These are phyloP conservation scores for Laguncularia racemosa DNA, from an alignment of 345 rosid species.

Conservation along the genomic window DNA sequence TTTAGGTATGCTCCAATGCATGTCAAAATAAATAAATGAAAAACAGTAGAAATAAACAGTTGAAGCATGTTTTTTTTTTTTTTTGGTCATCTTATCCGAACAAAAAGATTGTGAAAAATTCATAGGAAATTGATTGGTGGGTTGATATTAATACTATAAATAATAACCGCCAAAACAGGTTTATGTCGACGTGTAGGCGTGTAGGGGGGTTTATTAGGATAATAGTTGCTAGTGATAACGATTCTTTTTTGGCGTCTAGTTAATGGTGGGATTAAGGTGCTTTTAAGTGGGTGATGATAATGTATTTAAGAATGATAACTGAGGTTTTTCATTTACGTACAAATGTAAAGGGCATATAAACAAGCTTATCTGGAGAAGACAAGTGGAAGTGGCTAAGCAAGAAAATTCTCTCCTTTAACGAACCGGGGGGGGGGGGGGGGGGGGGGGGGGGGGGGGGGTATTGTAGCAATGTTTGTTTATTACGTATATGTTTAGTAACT, in stretches of 20 bases:
- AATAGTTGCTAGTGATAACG: neutral
- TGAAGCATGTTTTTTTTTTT: too few species aligned
- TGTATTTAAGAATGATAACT: neutral
- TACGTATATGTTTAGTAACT: neutral
- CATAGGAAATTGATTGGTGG: slow-evolving; percentile 4
- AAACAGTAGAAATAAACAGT: too few species aligned
- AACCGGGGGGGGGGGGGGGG: too few species aligned
- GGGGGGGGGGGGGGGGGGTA: slow-evolving; percentile 14
- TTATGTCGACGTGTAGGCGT: neutral
- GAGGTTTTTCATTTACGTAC: neutral
- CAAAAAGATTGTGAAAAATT: neutral
- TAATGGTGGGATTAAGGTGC: slow-evolving; percentile 8
- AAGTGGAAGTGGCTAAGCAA: slow-evolving; percentile 15
- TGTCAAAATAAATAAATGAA: too few species aligned
- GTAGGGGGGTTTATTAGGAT: neutral
- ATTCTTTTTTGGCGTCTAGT: slow-evolving; percentile 10
- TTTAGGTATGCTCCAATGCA: too few species aligned
- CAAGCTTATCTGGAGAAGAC: slow-evolving; percentile 20
- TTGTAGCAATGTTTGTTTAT: neutral
- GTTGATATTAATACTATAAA: neutral
- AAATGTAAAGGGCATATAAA: slow-evolving; percentile 5
- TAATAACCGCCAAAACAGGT: slow-evolving; percentile 2
- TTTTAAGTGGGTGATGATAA: slow-evolving; percentile 1
- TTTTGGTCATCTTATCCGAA: neutral
- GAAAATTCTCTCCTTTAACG: neutral